Conservation (phyloP, 2,329 filamentous ascomycete genomes). For the Pyricularia grisea region DNA sequence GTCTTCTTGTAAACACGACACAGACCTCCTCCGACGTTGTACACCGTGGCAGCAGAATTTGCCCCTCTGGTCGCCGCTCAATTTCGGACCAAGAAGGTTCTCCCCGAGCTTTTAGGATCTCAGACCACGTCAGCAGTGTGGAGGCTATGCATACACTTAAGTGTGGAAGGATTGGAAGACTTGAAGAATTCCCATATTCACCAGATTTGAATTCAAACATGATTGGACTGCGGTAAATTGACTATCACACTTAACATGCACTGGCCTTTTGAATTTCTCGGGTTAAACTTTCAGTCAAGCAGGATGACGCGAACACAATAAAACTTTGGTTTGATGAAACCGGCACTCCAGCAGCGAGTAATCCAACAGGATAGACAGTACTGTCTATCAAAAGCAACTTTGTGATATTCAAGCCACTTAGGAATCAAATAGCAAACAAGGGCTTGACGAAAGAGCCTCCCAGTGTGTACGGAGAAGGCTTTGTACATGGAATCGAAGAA, state of each 20-base stretch:
- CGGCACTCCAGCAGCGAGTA: not conserved
- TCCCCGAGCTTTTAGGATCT: not conserved
- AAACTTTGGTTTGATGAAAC: not conserved
- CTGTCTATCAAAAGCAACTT: not conserved
- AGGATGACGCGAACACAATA: no score
- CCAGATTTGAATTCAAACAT: not conserved
- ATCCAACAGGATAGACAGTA: not conserved
- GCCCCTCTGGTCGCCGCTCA: no score
- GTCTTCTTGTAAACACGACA: no score
- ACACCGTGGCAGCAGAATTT: no score
- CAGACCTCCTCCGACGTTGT: no score
- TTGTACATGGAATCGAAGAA: not conserved
- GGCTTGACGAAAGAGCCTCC: not conserved
- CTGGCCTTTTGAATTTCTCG: not conserved
- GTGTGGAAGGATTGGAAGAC: no score
- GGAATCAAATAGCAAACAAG: not conserved
- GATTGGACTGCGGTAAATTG: not conserved
- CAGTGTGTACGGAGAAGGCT: not conserved
- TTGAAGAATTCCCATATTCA: not conserved
- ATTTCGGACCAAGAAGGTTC: not conserved
- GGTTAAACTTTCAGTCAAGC: no score
- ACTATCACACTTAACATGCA: not conserved
- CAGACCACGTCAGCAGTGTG: no score
- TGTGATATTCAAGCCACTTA: not conserved
- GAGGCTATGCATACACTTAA: no score